phyloP scores from a whole-genome alignment of 2,329 filamentous ascomycete species.

The Fusarium guadeloupense region DNA sequence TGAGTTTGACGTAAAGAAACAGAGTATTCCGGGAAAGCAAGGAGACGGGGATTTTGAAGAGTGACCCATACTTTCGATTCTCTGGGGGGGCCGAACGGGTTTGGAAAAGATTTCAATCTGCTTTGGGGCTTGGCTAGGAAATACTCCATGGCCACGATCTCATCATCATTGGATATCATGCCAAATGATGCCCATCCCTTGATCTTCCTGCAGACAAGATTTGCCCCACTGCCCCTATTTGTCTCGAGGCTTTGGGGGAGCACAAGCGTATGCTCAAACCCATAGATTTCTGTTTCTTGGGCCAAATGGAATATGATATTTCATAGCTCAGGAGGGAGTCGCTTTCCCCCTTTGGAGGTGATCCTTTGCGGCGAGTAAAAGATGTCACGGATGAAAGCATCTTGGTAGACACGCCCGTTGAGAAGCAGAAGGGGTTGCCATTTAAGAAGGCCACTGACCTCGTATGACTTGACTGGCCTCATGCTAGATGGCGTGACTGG shows the following conservation, averaged over 20 bases:
- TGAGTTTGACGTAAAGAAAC: background rate
- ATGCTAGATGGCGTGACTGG: no score
- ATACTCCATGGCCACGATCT: background rate
- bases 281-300: no score
- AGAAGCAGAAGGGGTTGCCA: slow-evolving; percentile 1
- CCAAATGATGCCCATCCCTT: background rate
- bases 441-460: background rate
- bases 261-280: background rate
- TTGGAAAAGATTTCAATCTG: accelerated
- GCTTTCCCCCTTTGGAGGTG: background rate
- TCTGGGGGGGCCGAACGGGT: background rate
- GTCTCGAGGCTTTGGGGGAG: background rate
- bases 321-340: slow-evolving; percentile 4
- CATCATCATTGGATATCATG: accelerated
- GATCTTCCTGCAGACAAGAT: background rate
- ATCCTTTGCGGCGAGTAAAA: background rate
- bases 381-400: background rate
- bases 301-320: background rate
- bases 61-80: background rate
- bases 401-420: background rate
- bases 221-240: accelerated
- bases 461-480: no score
- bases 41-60: background rate
- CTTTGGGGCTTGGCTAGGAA: background rate
- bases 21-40: background rate